Evolutionary conservation across 495 filamentous ascomycete species (phyloP).

Genomic region (Penicillium alfredii): DNA sequence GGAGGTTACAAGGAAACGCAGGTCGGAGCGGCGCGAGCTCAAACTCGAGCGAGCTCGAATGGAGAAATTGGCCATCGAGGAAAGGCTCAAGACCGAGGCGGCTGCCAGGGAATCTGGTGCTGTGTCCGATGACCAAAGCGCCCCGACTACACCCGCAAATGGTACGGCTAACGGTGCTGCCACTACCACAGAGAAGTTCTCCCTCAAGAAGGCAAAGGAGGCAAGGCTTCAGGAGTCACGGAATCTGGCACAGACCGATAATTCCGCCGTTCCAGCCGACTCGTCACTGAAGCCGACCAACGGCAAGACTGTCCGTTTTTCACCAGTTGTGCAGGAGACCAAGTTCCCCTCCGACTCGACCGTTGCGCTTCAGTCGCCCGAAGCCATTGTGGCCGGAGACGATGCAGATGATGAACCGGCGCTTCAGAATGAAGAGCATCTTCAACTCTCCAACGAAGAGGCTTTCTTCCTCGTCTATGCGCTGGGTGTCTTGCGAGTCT

Average conservation of each 20-base stretch:
- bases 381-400: slow-evolving; percentile 19
- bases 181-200: slow-evolving; percentile 29
- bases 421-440: slow-evolving; percentile 76
- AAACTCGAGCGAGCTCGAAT: slow-evolving; percentile 87
- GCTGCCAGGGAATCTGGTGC: slow-evolving; percentile 29
- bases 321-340: slow-evolving; percentile 52
- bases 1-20: slow-evolving; percentile 66
- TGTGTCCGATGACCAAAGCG: slow-evolving; percentile 5
- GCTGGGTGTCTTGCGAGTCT: slow-evolving; percentile 68
- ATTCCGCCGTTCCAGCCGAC: slow-evolving; percentile 2
- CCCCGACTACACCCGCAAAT: slow-evolving; percentile 10
- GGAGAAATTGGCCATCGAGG: slow-evolving; percentile 73
- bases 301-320: slow-evolving; percentile 60
- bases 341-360: slow-evolving; percentile 47
- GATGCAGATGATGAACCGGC: slow-evolving; percentile 18
- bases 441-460: slow-evolving; percentile 85
- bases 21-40: slow-evolving; percentile 72
- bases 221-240: slow-evolving; percentile 28
- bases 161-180: slow-evolving; percentile 17
- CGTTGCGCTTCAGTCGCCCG: slow-evolving; percentile 16
- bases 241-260: slow-evolving; percentile 15
- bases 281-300: slow-evolving; percentile 19
- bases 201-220: slow-evolving; percentile 38
- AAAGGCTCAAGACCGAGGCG: slow-evolving; percentile 59
- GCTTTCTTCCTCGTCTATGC: slow-evolving; percentile 85